phyloP scores from a whole-genome alignment of 495 filamentous ascomycete genomes.

The Pyronema omphalodes region DNA sequence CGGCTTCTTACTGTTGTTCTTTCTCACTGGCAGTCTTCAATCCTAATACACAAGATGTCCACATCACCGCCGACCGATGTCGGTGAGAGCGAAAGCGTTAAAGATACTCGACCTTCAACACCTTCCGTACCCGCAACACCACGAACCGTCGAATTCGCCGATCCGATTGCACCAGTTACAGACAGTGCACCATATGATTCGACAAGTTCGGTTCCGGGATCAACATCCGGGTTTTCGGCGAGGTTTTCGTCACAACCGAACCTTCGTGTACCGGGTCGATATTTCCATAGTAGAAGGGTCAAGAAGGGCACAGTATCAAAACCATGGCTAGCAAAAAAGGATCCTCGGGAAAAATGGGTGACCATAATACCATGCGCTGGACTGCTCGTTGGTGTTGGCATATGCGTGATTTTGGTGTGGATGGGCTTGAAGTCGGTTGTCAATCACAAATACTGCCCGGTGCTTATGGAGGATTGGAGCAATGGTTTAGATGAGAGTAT shows the following conservation, averaged over 20 bases:
- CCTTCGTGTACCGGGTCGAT: conserved; percentile 27
- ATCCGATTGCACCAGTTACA: conserved; percentile 9
- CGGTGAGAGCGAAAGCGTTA: too few species aligned
- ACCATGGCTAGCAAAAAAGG: conserved; percentile 48
- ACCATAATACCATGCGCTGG: conserved; percentile 59
- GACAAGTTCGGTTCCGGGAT: conserved; percentile 9
- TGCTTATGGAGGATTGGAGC: conserved; percentile 52
- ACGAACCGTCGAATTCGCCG: conserved; percentile 3
- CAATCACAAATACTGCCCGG: conserved; percentile 55
- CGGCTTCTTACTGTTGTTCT: neutral
- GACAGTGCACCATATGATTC: conserved; percentile 5
- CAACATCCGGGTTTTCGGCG: conserved; percentile 23
- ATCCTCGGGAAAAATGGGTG: conserved; percentile 70
- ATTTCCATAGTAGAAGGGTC: conserved; percentile 59
- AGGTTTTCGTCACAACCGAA: conserved; percentile 22
- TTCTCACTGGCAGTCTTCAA: neutral
- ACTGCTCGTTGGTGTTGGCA: conserved; percentile 41
- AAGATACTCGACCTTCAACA: neutral
- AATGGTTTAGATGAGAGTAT: conserved; percentile 39
- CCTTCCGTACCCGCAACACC: neutral
- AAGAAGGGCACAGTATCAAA: conserved; percentile 50
- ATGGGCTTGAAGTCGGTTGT: conserved; percentile 48
- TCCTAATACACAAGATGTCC: neutral
- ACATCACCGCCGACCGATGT: neutral
- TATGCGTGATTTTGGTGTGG: conserved; percentile 52